Evolutionary conservation across 164 flowering plant genomes (phyloP), one percentile per base, ranked within the genome.

Genomic region (Liquidambar formosana): DNA sequence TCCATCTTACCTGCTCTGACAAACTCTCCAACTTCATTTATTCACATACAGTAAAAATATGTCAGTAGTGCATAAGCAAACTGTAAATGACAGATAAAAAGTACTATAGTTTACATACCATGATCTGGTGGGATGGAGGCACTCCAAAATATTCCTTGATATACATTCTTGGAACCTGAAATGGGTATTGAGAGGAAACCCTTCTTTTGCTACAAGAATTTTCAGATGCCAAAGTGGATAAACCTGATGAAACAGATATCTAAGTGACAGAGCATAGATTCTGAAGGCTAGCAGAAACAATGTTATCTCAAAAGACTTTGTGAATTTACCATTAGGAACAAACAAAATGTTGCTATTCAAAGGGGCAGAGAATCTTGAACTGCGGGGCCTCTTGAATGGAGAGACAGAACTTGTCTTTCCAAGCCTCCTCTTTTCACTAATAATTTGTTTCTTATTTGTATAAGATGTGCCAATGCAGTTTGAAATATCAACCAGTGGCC

Each of bases 331-430:
- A 79, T 72, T 78, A 54, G 78, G 67, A 66, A 57, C 67, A 26
- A 63, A 47, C 2, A 78, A 49, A 49, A 67, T 69, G 47, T 68
- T 79, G 65, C 51, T 78, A 8, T 74, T 81, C 71, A 90, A 73
- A 11, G 98, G 95, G 57, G 89, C 73, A 43, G 81, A 78, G 74
- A 92, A 89, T 78, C 82, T 85, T 61, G 97, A 85, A 77, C 58
- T 78, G 16, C 97, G 90, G 9, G 98, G 99, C 78, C 77, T 90
- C 82, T 96, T 96, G 81, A 96, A 96, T 59, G 99, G 89, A 74
- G 98, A 88, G 25, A 72, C 51, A 63, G 88, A 84, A 70, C 66
- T 83, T 74, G 64, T 75, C 60, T 73, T 73, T 43, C 85, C 81
- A 54, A 75, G 65, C 72, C 72, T 86, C 73, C 79, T 82, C 79